Evolutionary conservation across 495 filamentous ascomycete genomes (phyloP), one percentile per base, ranked within the genome.

Genomic region (Aspergillus affinis): DNA sequence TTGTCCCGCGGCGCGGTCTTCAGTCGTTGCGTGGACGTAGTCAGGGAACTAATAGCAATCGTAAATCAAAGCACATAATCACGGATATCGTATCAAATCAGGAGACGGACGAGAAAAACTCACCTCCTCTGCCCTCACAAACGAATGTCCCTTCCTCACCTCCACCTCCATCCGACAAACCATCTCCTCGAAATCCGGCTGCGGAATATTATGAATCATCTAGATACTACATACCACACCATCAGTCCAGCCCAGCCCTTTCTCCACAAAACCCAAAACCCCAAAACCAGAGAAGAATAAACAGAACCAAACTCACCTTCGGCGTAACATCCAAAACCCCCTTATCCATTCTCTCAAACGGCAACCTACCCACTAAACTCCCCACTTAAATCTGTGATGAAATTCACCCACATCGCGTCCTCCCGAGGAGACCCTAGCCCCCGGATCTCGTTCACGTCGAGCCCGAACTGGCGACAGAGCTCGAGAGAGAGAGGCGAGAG

Each of bases 201-300:
- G 69, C 4, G 71, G 65, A 30, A 74, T 68, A 48, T 70, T 74
- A 46, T 73, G 71, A 4, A 73, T 68, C 71, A 71, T 73, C 71
- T 69, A 18, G 4, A 17, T 30, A 51, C 20, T n/a, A n/a, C n/a
- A n/a, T 19, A 0, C 27, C 49, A 51, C 15, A 18, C 1, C n/a
- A n/a, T n/a, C n/a, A n/a, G n/a, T n/a, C n/a, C n/a, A n/a, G n/a
- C n/a, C n/a, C n/a, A n/a, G n/a, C n/a, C 21, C 1, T 13, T 51
- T 29, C 6, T 29, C 19, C 55, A n/a, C 23, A 49, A 27, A 15
- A 49, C 6, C n/a, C n/a, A n/a, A n/a, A n/a, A n/a, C n/a, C n/a
- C n/a, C n/a, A n/a, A n/a, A n/a, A n/a, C n/a, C n/a, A n/a, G n/a
- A n/a, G n/a, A n/a, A n/a, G n/a, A n/a, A n/a, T n/a, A n/a, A n/a